Percentiles rank a stretch among this genome's conserved stretches.
phyloP scores from a whole-genome alignment of 352 stramenopile species.

The Elongisporangium undulatum region DNA sequence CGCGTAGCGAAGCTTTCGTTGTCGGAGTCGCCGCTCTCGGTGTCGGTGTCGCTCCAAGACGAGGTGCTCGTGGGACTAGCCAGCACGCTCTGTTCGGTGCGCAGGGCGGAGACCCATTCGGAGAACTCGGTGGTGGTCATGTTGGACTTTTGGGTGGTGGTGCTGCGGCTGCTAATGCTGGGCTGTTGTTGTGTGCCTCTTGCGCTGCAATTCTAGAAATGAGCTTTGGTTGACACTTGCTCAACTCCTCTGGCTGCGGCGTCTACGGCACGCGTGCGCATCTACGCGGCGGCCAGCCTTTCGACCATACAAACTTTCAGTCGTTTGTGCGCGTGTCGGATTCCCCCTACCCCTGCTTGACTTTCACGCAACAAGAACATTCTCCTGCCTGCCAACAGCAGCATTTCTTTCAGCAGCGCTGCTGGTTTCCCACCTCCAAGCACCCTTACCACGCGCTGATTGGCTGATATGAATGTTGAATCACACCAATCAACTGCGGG shows the following conservation, averaged over 20 bases:
- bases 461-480: conserved; percentile 1
- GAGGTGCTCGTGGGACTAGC: conserved; percentile 26
- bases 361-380: conserved; percentile 20
- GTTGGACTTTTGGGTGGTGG: conserved; percentile 2
- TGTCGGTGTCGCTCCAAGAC: conserved; percentile 60
- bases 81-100: conserved; percentile 15
- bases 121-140: conserved; percentile 43
- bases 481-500: not conserved
- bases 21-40: conserved; percentile 24
- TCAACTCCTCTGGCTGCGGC: conserved; percentile 1
- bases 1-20: conserved; percentile 4
- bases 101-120: conserved; percentile 43
- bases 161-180: conserved; percentile 1
- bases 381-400: conserved; percentile 12
- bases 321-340: not conserved
- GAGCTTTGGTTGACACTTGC: conserved; percentile 6
- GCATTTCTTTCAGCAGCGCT: not conserved
- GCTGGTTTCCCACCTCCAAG: conserved; percentile 1
- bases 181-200: conserved; percentile 17
- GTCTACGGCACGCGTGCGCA: conserved; percentile 12
- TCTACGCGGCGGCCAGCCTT: not conserved
- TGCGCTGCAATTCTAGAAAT: conserved; percentile 22
- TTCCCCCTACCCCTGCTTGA: not conserved
- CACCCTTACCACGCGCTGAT: conserved; percentile 3
- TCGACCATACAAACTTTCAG: conserved; percentile 1